A percentile compares a stretch with the other conserved stretches of the same genome.
phyloP scores from a whole-genome alignment of 305 asterid species.

The Fraxinus sp. region DNA sequence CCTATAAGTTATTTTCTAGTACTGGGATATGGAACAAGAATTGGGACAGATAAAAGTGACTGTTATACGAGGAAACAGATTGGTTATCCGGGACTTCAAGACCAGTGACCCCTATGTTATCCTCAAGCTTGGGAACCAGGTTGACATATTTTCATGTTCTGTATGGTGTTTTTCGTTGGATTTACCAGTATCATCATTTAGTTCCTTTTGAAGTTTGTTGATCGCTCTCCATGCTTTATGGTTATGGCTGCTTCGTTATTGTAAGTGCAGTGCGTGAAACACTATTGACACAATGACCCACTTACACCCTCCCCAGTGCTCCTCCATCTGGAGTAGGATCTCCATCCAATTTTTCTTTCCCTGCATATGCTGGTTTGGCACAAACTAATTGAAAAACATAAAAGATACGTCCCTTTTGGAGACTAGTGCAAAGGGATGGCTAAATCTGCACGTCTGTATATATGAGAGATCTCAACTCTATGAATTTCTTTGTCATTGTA shows the following conservation, averaged over 20 bases:
- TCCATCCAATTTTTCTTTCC: background rate
- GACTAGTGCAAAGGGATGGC: background rate
- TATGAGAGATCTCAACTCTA: background rate
- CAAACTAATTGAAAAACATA: background rate
- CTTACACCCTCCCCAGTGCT: background rate
- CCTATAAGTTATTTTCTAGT: background rate
- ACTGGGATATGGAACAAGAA: slow-evolving; percentile 36
- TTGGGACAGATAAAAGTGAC: slow-evolving; percentile 40
- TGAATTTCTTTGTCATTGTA: background rate
- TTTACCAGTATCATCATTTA: background rate
- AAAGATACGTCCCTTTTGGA: background rate
- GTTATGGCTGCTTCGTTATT: background rate
- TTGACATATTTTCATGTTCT: background rate
- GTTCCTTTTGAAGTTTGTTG: background rate
- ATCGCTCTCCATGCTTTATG: background rate
- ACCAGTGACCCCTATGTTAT: slow-evolving; percentile 53
- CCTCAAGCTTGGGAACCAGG: slow-evolving; percentile 49
- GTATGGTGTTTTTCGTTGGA: background rate
- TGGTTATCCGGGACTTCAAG: slow-evolving; percentile 50
- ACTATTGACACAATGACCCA: background rate
- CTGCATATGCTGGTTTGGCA: background rate
- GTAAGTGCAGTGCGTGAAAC: background rate
- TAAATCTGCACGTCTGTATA: background rate
- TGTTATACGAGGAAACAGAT: slow-evolving; percentile 37
- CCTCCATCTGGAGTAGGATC: background rate